phyloP scores from a whole-genome alignment of 768 basidiomycete species.

The Trametes punicea region DNA sequence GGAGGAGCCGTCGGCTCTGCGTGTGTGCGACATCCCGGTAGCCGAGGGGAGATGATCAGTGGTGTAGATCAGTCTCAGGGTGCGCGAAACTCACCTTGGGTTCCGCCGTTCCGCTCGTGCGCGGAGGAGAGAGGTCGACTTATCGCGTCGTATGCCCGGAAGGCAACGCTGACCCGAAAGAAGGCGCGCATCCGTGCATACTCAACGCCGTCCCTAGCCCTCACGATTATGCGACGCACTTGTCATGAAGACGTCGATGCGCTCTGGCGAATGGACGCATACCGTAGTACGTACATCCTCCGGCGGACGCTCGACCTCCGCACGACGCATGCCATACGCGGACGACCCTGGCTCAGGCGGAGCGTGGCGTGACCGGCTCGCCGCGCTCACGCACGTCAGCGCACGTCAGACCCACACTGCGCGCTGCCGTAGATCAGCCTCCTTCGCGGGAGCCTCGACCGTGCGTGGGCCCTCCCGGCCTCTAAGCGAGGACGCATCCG shows the following conservation, averaged over 20 bases:
- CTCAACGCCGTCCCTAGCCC: constrained; percentile 12
- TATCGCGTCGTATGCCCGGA: constrained; percentile 5
- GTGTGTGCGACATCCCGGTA: neutral
- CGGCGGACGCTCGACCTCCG: neutral
- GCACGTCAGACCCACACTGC: constrained; percentile 4
- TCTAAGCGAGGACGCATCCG: neutral
- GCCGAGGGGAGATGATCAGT: neutral
- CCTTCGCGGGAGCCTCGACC: constrained; percentile 12
- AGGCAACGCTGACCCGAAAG: neutral
- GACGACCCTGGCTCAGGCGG: too few relatives aligned
- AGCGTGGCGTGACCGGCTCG: too few relatives aligned
- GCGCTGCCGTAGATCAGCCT: neutral
- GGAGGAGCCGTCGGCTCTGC: neutral
- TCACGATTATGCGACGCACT: neutral
- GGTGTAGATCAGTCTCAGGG: neutral
- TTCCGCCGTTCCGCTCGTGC: neutral
- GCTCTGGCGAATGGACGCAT: neutral
- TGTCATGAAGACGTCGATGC: neutral
- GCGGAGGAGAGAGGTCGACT: neutral
- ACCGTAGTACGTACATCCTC: neutral
- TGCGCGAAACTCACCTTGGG: neutral
- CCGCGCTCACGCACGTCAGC: neutral
- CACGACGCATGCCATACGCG: neutral
- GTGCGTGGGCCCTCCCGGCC: neutral
- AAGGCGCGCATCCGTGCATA: constrained; percentile 7